Evolutionary conservation across 1,284 basidiomycete species (phyloP).

Genomic region (Ganoderma boninense): DNA sequence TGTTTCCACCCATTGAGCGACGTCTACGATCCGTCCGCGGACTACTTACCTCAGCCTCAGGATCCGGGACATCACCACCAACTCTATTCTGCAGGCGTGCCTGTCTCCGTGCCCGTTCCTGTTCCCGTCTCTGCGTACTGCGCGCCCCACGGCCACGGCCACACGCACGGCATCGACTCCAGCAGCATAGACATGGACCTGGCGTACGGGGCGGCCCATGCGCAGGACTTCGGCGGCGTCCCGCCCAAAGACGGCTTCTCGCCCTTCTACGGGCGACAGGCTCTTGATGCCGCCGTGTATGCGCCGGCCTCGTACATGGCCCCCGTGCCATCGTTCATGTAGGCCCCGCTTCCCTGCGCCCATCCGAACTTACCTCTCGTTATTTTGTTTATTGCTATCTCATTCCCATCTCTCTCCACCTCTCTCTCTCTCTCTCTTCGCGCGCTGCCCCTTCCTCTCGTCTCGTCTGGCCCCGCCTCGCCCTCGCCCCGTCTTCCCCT

Average conservation of each 20-base stretch:
- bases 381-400: conserved; percentile 34
- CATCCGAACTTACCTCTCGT: conserved; percentile 30
- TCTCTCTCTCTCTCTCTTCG: background rate
- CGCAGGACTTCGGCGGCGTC: conserved; percentile 24
- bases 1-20: conserved; percentile 23
- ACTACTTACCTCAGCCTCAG: conserved; percentile 34
- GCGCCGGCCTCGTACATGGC: conserved; percentile 27
- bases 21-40: conserved; percentile 28
- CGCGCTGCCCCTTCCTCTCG: conserved; percentile 9
- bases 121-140: conserved; percentile 25
- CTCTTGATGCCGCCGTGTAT: conserved; percentile 23
- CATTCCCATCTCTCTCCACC: background rate
- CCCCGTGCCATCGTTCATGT: conserved; percentile 31
- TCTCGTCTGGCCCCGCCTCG: conserved; percentile 11
- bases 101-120: conserved; percentile 23
- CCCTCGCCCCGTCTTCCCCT: conserved; percentile 6
- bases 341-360: conserved; percentile 24
- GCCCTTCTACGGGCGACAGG: conserved; percentile 30
- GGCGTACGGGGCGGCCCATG: conserved; percentile 26
- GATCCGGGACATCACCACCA: conserved; percentile 5
- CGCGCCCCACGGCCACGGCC: conserved; percentile 7
- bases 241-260: conserved; percentile 28
- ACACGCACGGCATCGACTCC: conserved; percentile 18
- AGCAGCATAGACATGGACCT: conserved; percentile 25
- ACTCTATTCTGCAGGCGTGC: conserved; percentile 19